Evolutionary conservation across 768 basidiomycete species (phyloP).

Genomic region (Pulveroboletus ravenelii): DNA sequence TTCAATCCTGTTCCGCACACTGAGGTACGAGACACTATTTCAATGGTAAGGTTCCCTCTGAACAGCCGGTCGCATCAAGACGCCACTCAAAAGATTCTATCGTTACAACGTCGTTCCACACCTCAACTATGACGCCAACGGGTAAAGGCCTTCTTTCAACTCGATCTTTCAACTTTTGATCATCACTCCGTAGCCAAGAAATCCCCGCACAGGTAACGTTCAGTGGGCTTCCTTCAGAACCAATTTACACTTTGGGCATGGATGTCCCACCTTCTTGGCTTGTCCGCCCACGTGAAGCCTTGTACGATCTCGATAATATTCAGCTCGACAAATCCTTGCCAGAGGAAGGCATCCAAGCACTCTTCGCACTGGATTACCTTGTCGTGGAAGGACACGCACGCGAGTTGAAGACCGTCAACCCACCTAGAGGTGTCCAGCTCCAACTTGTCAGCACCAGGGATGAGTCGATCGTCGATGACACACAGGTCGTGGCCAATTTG

Average conservation of each 20-base stretch:
- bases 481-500: conserved; percentile 88
- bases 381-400: conserved; percentile 94
- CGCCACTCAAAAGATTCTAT: conserved; percentile 92
- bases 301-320: conserved; percentile 95
- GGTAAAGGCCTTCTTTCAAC: conserved; percentile 39
- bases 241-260: conserved; percentile 92
- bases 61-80: conserved; percentile 35
- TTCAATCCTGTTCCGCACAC: conserved; percentile 63
- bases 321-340: conserved; percentile 65
- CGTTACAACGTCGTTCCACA: conserved; percentile 62
- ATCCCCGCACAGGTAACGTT: conserved; percentile 58
- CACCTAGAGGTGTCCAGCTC: conserved; percentile 89
- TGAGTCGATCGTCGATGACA: conserved; percentile 62
- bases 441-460: conserved; percentile 56
- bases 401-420: conserved; percentile 55
- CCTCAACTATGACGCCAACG: conserved; percentile 60
- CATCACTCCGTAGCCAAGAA: conserved; percentile 45
- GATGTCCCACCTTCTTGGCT: conserved; percentile 92
- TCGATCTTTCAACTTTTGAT: not conserved
- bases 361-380: conserved; percentile 87
- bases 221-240: conserved; percentile 69
- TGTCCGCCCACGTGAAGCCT: conserved; percentile 80
- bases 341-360: conserved; percentile 61
- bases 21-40: conserved; percentile 49
- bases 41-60: not conserved